A percentile compares a stretch with the other conserved stretches of the same genome.
These are phyloP conservation scores for Wickerhamomyces bovis DNA, from an alignment of 805 yeast species.

Conservation along the genomic window DNA sequence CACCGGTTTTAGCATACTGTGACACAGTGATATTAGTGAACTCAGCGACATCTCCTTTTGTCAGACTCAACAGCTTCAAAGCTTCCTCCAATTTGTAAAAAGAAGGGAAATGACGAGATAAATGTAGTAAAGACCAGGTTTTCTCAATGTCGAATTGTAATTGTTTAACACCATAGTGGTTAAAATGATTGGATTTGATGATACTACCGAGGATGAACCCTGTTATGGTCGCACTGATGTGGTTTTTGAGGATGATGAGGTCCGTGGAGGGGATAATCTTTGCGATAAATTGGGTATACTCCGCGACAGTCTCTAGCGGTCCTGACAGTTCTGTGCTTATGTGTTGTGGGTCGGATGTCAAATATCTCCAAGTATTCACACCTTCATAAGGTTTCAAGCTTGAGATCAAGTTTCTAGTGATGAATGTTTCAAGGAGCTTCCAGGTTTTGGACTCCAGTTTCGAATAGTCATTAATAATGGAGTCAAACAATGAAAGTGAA, in stretches of 20 bases:
- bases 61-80: not conserved
- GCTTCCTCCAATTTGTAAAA: slow-evolving; percentile 17
- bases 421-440: slow-evolving; percentile 26
- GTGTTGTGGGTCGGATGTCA: slow-evolving; percentile 2
- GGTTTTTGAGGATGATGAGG: slow-evolving; percentile 19
- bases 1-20: slow-evolving; percentile 12
- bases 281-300: slow-evolving; percentile 15
- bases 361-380: slow-evolving; percentile 27
- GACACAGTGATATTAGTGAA: not conserved
- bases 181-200: slow-evolving; percentile 32
- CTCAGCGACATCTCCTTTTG: not conserved
- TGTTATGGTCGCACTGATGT: slow-evolving; percentile 22
- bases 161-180: slow-evolving; percentile 27
- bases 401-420: slow-evolving; percentile 24
- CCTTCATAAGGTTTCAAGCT: slow-evolving; percentile 28
- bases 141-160: slow-evolving; percentile 26
- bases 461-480: slow-evolving; percentile 24
- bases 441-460: slow-evolving; percentile 25
- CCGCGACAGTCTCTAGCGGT: slow-evolving; percentile 21
- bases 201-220: slow-evolving; percentile 30
- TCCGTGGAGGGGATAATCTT: slow-evolving; percentile 13
- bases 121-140: slow-evolving; percentile 22
- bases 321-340: slow-evolving; percentile 24
- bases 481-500: slow-evolving; percentile 25
- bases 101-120: slow-evolving; percentile 15